Conservation (phyloP, 2,329 filamentous ascomycete species). For the Beauveria varroae region DNA sequence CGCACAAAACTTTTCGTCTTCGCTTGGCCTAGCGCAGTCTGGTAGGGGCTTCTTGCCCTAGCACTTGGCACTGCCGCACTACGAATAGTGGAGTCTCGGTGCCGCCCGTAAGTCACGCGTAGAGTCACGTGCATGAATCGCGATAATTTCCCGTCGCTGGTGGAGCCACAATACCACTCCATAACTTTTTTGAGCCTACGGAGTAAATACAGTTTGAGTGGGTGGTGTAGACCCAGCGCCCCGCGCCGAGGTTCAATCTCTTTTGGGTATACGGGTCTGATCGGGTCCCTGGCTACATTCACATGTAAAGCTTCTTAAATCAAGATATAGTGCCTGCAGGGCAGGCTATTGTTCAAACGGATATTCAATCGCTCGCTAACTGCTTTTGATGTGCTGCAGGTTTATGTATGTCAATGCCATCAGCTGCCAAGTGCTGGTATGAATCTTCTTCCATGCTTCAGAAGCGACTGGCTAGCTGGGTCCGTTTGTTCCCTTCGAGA, state of each 20-base stretch:
- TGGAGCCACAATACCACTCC: neutral
- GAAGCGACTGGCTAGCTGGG: conserved; percentile 6
- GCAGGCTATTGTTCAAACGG: neutral
- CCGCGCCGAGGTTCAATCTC: conserved; percentile 5
- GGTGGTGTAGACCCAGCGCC: neutral
- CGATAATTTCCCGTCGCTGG: neutral
- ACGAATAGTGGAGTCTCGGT: neutral
- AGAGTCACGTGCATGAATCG: conserved; percentile 6
- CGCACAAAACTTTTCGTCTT: conserved; percentile 21
- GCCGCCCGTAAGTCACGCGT: conserved; percentile 2
- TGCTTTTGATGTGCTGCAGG: conserved; percentile 2
- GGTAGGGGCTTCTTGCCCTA: conserved; percentile 30
- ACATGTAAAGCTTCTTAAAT: neutral
- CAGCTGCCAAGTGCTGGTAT: conserved; percentile 1
- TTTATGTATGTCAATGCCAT: conserved; percentile 4
- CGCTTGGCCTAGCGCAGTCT: conserved; percentile 19
- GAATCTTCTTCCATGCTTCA: neutral
- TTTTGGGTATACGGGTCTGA: conserved; percentile 3
- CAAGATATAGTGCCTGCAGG: neutral
- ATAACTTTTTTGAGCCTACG: too few species aligned
- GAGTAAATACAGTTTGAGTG: too few species aligned
- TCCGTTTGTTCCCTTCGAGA: conserved; percentile 9
- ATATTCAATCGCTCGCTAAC: conserved; percentile 6
- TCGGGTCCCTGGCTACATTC: neutral
- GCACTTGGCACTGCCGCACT: neutral